Evolutionary conservation across 2,329 filamentous ascomycete species (phyloP).

Genomic region (Verticillium tricorpus): DNA sequence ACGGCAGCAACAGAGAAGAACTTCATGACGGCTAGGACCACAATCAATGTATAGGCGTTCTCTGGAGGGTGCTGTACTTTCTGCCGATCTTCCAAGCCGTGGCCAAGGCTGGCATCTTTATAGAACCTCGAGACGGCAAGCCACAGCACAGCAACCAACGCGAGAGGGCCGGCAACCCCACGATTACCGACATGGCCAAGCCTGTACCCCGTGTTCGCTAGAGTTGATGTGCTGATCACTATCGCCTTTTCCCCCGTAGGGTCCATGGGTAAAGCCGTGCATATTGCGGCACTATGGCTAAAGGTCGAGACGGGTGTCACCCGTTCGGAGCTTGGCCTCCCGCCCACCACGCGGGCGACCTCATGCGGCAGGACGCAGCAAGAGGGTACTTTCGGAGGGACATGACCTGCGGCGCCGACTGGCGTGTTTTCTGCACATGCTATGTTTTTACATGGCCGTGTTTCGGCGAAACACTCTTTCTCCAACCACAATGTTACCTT

Average conservation of each 20-base stretch:
- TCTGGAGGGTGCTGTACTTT: too few species aligned
- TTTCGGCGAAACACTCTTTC: not conserved
- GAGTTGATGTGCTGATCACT: not conserved
- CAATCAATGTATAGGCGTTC: not conserved
- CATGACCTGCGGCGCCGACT: not conserved
- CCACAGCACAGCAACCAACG: not conserved
- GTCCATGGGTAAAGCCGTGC: not conserved
- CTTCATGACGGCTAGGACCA: conserved; percentile 4
- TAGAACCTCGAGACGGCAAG: not conserved
- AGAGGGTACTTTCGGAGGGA: not conserved
- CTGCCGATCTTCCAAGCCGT: not conserved
- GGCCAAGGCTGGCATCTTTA: not conserved
- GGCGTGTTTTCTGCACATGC: not conserved
- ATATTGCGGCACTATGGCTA: not conserved
- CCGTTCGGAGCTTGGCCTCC: not conserved
- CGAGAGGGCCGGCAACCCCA: not conserved
- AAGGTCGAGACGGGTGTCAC: not conserved
- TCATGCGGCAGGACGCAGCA: not conserved
- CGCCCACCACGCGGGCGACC: not conserved
- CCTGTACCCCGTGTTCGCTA: not conserved
- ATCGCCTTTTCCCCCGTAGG: not conserved
- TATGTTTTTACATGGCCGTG: not conserved
- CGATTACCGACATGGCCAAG: not conserved
- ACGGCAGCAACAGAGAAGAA: conserved; percentile 5
- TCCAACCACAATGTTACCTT: not conserved